Percentiles rank a stretch among this genome's conserved stretches.
Conservation (phyloP, 2,329 filamentous ascomycete species). For the Colletotrichum sp. region DNA sequence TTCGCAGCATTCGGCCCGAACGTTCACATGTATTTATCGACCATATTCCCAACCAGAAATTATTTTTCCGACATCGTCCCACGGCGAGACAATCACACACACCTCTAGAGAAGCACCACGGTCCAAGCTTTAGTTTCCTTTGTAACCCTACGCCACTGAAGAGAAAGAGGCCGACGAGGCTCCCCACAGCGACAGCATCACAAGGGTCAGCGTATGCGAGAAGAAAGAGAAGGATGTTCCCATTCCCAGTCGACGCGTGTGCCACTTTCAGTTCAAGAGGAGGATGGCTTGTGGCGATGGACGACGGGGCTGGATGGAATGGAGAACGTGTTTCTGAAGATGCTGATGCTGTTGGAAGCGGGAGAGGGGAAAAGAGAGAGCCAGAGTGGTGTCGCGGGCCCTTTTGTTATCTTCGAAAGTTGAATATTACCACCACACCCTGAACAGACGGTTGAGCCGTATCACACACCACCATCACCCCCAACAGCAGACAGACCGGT, state of each 20-base stretch:
- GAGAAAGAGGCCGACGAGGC: background rate
- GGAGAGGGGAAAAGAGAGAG: background rate
- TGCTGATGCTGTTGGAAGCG: background rate
- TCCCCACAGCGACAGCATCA: background rate
- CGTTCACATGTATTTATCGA: slow-evolving; percentile 21
- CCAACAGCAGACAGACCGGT: rapidly evolving
- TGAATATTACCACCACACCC: background rate
- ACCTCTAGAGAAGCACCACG: slow-evolving; percentile 10
- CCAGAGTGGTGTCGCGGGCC: background rate
- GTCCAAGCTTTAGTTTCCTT: background rate
- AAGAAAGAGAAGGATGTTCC: background rate
- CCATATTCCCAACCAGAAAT: slow-evolving; percentile 4
- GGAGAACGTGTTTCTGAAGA: background rate
- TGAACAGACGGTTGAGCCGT: slow-evolving; percentile 7
- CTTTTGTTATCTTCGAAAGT: background rate
- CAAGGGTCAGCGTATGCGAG: background rate
- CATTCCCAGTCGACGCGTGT: background rate
- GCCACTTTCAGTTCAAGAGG: background rate
- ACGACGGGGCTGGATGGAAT: background rate
- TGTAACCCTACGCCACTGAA: background rate
- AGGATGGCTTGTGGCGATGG: background rate
- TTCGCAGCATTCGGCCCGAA: slow-evolving; percentile 12
- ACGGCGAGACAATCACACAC: background rate
- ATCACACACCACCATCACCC: background rate
- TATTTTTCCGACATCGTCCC: background rate